Evolutionary conservation across 2,329 filamentous ascomycete genomes (phyloP).

Genomic region (Elsinoe perseae): DNA sequence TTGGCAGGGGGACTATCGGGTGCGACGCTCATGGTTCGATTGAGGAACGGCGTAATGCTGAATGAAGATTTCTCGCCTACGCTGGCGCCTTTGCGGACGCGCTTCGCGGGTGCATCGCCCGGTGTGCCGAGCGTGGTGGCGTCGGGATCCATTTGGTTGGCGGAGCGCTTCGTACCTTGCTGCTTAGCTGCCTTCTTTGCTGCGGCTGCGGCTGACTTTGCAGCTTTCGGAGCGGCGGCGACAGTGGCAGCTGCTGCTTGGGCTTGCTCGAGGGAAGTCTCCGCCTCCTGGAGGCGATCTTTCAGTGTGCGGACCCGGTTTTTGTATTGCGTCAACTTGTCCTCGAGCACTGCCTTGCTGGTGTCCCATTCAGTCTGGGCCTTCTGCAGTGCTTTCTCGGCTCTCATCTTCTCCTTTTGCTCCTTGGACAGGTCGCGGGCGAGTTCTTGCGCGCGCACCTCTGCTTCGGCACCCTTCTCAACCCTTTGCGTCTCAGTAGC

Average conservation of each 20-base stretch:
- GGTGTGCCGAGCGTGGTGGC: slow-evolving; percentile 42
- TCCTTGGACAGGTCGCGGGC: slow-evolving; percentile 45
- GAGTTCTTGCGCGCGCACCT: slow-evolving; percentile 40
- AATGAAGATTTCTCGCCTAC: slow-evolving; percentile 84
- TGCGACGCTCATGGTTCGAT: slow-evolving; percentile 58
- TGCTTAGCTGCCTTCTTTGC: slow-evolving; percentile 29
- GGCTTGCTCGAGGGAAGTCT: slow-evolving; percentile 41
- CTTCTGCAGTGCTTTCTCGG: slow-evolving; percentile 48
- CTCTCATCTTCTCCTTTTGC: slow-evolving; percentile 45
- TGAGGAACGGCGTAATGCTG: slow-evolving; percentile 89
- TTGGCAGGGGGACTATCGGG: slow-evolving; percentile 28
- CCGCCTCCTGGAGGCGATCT: slow-evolving; percentile 62
- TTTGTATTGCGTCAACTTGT: slow-evolving; percentile 61
- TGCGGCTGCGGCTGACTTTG: slow-evolving; percentile 28
- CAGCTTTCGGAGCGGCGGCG: slow-evolving; percentile 26
- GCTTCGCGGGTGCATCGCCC: slow-evolving; percentile 41
- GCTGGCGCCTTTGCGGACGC: slow-evolving; percentile 46
- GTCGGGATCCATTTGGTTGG: slow-evolving; percentile 40
- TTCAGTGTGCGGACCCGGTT: slow-evolving; percentile 63
- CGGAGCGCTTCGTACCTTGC: slow-evolving; percentile 35
- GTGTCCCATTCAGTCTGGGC: slow-evolving; percentile 54
- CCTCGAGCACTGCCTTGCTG: slow-evolving; percentile 58
- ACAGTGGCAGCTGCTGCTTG: slow-evolving; percentile 30
- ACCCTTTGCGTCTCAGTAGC: slow-evolving; percentile 35
- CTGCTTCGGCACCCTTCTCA: slow-evolving; percentile 35